Conservation (phyloP, 2,329 filamentous ascomycete species). For the Fusarium xyrophilum region DNA sequence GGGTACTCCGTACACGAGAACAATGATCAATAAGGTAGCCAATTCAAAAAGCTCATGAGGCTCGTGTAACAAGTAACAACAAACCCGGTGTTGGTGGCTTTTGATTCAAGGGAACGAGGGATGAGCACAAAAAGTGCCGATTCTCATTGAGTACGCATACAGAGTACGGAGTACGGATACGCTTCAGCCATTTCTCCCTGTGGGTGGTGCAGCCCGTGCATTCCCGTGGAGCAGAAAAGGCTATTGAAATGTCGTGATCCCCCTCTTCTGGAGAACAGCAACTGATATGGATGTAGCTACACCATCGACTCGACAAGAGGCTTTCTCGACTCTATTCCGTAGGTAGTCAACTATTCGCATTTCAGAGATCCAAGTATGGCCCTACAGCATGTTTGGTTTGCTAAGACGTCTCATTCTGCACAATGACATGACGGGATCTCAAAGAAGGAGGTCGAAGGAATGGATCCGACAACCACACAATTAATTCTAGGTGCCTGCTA, state of each 20-base stretch:
- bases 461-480: constrained; percentile 5
- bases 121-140: constrained; percentile 6
- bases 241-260: constrained; percentile 3
- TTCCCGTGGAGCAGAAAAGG: not conserved
- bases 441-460: constrained; percentile 21
- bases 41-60: not conserved
- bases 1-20: not conserved
- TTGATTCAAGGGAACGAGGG: constrained; percentile 3
- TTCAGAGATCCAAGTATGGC: not conserved
- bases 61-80: constrained; percentile 2
- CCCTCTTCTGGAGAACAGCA: not conserved
- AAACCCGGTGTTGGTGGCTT: not conserved
- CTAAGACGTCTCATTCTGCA: constrained; percentile 16
- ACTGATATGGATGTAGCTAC: constrained; percentile 22
- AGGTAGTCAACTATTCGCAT: not conserved
- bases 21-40: not conserved
- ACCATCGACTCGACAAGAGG: not conserved
- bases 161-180: no score
- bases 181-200: constrained; percentile 2
- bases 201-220: constrained; percentile 1
- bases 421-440: constrained; percentile 33
- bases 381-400: not conserved
- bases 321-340: not conserved
- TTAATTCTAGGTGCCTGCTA: not conserved
- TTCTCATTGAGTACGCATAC: not conserved